Base-by-base conservation (phyloP, 352 stramenopile species). In the Phytophthora boehmeriae region DNA sequence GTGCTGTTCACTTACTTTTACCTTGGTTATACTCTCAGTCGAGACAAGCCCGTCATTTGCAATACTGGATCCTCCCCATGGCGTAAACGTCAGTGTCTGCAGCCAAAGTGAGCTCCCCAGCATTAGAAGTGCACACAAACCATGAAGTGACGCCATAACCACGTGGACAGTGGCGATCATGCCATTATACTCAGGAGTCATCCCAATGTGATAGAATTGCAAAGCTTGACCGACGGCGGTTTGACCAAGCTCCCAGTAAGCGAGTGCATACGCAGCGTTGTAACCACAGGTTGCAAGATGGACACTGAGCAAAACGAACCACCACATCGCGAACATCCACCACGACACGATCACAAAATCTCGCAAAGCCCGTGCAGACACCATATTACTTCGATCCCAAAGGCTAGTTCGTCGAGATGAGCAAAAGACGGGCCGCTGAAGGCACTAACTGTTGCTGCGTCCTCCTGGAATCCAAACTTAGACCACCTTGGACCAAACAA, bases 291-390 rank as follows among this genome's bases (percentile, higher is more conserved):
- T 50, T 17, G 23, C 47, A 13, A 59, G 0, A 8, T 65, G 57
- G 6, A 65, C 48, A 5, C 19, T 48, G 4, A 65, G 39, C 51
- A 65, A 59, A 2, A 59, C 10, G 13, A 54, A 0, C 57, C 48
- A 65, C 48, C 57, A 65, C 1, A 52, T 19, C 5, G n/a, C 25
- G 39, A 59, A 59, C 27, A 3, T 25, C 41, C 48, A 65, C 38
- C 39, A 39, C 8, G 46, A 19, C 16, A 64, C 30, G 16, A 58
- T 1, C n/a, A 45, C 11, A 20, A 57, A 14, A 5, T 56, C 55
- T 36, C 54, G 5, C 51, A 23, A 20, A 36, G 27, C 0, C 10
- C 27, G 17, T 52, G 38, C 23, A 25, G 17, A 25, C 50, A 27
- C 16, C 38, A 58, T 5, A 30, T 30, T 30, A 6, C 6, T 30